phyloP scores from a whole-genome alignment of 139 green algal species.

The Haematococcus lacustris region DNA sequence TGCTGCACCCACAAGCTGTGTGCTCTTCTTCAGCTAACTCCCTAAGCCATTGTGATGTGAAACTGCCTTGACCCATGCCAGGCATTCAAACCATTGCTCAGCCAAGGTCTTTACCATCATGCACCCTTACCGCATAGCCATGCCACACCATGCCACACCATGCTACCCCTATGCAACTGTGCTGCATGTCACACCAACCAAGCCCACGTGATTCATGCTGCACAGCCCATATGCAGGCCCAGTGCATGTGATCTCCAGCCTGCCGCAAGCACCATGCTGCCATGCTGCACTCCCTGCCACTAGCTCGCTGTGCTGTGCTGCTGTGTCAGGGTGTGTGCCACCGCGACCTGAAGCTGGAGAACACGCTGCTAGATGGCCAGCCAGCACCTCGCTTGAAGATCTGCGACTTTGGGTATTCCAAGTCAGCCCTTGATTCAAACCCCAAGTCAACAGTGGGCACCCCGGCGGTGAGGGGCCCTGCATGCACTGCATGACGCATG shows the following conservation, averaged over 20 bases:
- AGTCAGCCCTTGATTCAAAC: conserved; percentile 80
- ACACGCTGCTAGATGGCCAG: conserved; percentile 91
- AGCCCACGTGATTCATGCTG: not conserved
- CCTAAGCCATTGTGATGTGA: no score
- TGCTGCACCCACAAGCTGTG: not conserved
- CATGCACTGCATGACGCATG: no score
- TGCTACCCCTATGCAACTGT: no score
- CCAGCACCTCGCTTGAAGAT: conserved; percentile 87
- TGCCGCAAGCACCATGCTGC: not conserved
- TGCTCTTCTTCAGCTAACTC: not conserved
- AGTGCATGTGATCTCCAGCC: not conserved
- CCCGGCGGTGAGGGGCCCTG: no score
- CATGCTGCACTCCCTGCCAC: no score
- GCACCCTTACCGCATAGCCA: no score
- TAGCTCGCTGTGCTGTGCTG: not conserved
- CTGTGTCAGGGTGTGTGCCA: conserved; percentile 55
- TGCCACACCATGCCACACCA: no score
- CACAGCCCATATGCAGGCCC: not conserved
- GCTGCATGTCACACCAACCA: not conserved
- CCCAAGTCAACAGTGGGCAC: conserved; percentile 98
- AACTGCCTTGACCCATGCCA: not conserved
- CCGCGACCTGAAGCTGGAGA: conserved; percentile 96
- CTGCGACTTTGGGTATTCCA: conserved; percentile 93
- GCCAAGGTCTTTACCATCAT: no score
- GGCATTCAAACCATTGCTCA: no score